A percentile compares a stretch with the other conserved stretches of the same genome.
Conservation (phyloP, 139 green algal species). For the Auxenochlorella pyrenoidosa region DNA sequence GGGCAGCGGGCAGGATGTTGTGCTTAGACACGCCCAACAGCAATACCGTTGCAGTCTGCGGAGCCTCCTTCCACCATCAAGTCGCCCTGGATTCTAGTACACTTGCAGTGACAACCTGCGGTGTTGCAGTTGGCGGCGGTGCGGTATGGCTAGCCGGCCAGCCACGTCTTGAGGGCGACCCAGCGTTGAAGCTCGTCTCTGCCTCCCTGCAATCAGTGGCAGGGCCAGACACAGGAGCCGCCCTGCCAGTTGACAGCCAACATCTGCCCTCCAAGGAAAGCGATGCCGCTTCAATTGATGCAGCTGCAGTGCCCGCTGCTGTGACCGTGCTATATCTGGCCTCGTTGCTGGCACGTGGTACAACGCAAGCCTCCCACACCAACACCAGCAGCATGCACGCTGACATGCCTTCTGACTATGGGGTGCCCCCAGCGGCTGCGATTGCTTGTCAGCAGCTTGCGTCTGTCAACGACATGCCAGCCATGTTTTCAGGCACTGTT, state of each 20-base stretch:
- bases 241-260: too few relatives aligned
- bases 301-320: background rate
- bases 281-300: background rate
- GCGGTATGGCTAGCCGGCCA: background rate
- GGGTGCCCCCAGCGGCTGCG: constrained; percentile 35
- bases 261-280: too few relatives aligned
- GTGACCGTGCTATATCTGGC: too few relatives aligned
- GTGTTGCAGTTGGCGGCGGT: background rate
- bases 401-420: background rate
- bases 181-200: too few relatives aligned
- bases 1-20: constrained; percentile 27
- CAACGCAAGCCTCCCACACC: too few relatives aligned
- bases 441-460: constrained; percentile 33
- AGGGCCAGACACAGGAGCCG: too few relatives aligned
- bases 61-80: constrained; percentile 23
- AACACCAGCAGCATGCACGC: too few relatives aligned
- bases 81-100: background rate
- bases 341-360: too few relatives aligned
- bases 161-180: too few relatives aligned
- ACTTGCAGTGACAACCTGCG: background rate
- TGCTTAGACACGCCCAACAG: background rate
- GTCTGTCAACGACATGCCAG: background rate
- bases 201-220: too few relatives aligned
- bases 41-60: constrained; percentile 9
- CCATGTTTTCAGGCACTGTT: background rate